phyloP scores from a whole-genome alignment of 176 grass and related monocot genomes.

The Alopecurus myosuroides region DNA sequence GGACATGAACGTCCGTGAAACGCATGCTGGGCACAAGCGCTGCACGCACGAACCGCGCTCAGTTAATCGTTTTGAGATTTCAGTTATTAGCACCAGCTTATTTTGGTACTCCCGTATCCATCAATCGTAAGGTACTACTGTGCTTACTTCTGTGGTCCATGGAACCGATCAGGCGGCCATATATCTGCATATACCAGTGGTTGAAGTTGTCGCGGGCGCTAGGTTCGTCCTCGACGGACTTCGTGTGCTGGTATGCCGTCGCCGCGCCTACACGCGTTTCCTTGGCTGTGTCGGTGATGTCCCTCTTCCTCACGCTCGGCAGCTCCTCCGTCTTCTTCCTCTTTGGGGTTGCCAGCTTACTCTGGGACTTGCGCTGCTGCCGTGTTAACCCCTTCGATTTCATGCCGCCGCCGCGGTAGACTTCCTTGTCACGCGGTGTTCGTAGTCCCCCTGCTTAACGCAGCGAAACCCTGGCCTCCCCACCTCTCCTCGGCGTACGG shows the following conservation, averaged over 20 bases:
- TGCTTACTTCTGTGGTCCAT: not conserved
- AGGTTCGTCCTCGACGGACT: too few species aligned
- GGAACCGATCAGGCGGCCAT: not conserved
- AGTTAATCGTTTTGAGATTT: not conserved
- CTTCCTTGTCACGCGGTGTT: not conserved
- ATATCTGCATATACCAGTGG: not conserved
- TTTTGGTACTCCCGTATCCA: not conserved
- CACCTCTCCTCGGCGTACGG: too few species aligned
- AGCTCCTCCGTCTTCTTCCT: not conserved
- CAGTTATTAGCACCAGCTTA: not conserved
- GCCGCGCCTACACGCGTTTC: not conserved
- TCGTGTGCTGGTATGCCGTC: not conserved
- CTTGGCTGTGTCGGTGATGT: not conserved
- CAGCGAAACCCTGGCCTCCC: not conserved
- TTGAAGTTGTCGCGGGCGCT: not conserved
- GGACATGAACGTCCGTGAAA: not conserved
- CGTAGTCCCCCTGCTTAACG: not conserved
- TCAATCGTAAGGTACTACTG: not conserved
- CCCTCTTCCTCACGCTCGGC: not conserved
- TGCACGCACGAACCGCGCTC: not conserved
- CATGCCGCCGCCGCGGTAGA: not conserved
- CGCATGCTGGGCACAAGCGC: not conserved
- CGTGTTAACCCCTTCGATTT: not conserved
- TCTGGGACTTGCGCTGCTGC: not conserved
- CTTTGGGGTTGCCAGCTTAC: not conserved